phyloP scores from a whole-genome alignment of 169 alveolate species.

The Plasmodium gallinaceum region DNA sequence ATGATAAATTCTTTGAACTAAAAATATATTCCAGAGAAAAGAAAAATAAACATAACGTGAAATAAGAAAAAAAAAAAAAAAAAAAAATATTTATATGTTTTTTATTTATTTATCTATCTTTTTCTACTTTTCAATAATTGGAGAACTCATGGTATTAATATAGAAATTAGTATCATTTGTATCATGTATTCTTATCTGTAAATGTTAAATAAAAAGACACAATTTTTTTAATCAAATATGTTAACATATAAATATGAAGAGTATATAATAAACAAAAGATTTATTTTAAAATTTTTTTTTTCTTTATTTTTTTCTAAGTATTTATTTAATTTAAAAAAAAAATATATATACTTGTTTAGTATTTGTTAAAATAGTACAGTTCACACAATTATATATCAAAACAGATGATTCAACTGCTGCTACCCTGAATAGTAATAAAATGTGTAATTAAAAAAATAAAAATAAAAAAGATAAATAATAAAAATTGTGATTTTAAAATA shows the following conservation, averaged over 20 bases:
- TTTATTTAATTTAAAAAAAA: background rate
- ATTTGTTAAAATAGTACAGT: constrained; percentile 61
- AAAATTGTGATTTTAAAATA: background rate
- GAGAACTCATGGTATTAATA: constrained; percentile 57
- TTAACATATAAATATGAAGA: background rate
- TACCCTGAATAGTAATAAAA: constrained; percentile 20
- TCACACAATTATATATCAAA: constrained; percentile 45
- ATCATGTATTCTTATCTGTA: constrained; percentile 70
- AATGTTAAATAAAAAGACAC: background rate
- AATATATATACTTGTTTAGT: constrained; percentile 49
- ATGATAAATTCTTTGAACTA: constrained; percentile 56
- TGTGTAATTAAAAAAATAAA: background rate
- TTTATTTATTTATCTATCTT: background rate
- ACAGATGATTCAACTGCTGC: constrained; percentile 73
- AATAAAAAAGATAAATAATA: background rate
- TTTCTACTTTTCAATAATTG: constrained; percentile 66
- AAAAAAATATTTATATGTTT: background rate
- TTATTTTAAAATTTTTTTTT: background rate
- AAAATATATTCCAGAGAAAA: background rate
- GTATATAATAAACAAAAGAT: background rate
- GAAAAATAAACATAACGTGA: background rate
- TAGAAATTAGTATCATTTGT: constrained; percentile 59
- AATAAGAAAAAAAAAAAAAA: background rate
- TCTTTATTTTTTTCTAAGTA: background rate
- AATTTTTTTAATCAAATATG: background rate